A percentile compares a stretch with the other conserved stretches of the same genome.
Conservation (phyloP, 2,329 filamentous ascomycete genomes). For the Pseudogymnoascus sp. region DNA sequence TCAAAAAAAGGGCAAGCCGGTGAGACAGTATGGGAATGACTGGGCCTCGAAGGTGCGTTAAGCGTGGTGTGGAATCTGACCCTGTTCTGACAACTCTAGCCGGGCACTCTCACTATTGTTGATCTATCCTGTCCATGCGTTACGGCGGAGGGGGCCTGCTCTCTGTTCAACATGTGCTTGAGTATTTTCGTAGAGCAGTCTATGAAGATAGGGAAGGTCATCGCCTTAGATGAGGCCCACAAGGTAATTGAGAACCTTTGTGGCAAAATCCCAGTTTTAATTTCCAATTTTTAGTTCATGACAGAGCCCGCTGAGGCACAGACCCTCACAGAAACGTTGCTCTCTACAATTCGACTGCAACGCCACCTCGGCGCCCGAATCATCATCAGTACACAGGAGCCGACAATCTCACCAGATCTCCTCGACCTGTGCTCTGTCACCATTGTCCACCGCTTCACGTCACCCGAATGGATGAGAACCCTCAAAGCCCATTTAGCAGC, state of each 20-base stretch:
- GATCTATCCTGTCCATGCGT: constrained; percentile 68
- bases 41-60: constrained; percentile 19
- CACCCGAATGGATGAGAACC: constrained; percentile 50
- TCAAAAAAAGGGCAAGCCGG: neutral
- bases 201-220: constrained; percentile 42
- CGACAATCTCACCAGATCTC: constrained; percentile 58
- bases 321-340: constrained; percentile 51
- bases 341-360: constrained; percentile 59
- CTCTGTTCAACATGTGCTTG: constrained; percentile 64
- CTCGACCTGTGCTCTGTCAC: constrained; percentile 65
- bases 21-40: constrained; percentile 13
- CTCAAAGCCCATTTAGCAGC: constrained; percentile 41
- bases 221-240: constrained; percentile 71
- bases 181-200: constrained; percentile 54
- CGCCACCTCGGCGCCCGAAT: constrained; percentile 59
- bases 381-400: constrained; percentile 70
- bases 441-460: constrained; percentile 63
- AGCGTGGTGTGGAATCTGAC: too few relatives aligned
- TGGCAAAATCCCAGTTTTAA: neutral
- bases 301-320: constrained; percentile 44
- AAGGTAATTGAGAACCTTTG: constrained; percentile 38
- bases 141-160: constrained; percentile 56
- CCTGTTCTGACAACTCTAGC: constrained; percentile 15
- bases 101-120: constrained; percentile 53
- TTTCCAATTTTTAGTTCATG: constrained; percentile 43